Percentiles rank a stretch among this genome's conserved stretches.
Evolutionary conservation across 257 asterid species (phyloP).

Genomic region (Petunia axillaris): DNA sequence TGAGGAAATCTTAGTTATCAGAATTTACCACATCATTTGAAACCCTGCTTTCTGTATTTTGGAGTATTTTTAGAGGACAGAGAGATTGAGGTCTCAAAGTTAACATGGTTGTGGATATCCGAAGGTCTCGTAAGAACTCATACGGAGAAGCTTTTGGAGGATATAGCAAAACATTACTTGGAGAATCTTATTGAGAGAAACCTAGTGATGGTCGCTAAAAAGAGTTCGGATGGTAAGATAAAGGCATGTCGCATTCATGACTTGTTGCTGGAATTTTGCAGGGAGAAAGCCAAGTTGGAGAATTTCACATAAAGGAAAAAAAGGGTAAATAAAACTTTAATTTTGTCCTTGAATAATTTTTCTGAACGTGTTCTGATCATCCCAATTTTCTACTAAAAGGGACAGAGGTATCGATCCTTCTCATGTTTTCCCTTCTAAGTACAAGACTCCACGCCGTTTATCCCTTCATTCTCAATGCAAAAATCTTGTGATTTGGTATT

Average conservation of each 20-base stretch:
- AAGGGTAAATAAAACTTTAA: background rate
- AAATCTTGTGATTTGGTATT: background rate
- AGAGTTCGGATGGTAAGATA: background rate
- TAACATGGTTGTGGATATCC: constrained; percentile 24
- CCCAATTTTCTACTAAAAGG: background rate
- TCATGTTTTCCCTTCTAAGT: background rate
- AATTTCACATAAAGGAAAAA: background rate
- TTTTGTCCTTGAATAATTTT: background rate
- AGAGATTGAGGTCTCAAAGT: background rate
- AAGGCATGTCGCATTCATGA: constrained; percentile 32
- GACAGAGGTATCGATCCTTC: background rate
- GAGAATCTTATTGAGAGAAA: constrained; percentile 14
- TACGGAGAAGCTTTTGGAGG: background rate
- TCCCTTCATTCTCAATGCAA: background rate
- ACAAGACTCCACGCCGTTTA: background rate
- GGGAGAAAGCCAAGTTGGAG: background rate
- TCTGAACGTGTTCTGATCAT: background rate
- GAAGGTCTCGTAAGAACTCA: constrained; percentile 1
- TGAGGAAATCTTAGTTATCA: constrained; percentile 32
- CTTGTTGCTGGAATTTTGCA: constrained; percentile 21
- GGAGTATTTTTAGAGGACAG: constrained; percentile 11
- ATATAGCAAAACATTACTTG: constrained; percentile 11
- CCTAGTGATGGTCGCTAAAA: constrained; percentile 10
- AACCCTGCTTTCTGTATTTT: constrained; percentile 7
- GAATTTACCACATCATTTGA: constrained; percentile 9